phyloP scores from a whole-genome alignment of 1,284 basidiomycete genomes.

The Tilletia horrida region DNA sequence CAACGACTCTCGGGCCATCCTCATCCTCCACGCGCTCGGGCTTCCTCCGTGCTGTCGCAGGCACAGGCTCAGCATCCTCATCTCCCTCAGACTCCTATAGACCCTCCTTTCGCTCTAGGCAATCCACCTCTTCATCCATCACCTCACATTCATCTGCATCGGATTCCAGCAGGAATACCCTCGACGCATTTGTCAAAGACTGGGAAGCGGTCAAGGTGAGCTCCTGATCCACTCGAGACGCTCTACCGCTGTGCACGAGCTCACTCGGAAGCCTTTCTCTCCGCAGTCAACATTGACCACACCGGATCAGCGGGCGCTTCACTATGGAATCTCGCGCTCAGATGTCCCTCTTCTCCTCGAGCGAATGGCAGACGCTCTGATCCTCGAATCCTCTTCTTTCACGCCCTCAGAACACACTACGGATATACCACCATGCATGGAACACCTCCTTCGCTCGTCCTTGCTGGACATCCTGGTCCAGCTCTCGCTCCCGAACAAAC shows the following conservation, averaged over 20 bases:
- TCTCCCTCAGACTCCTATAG: not conserved
- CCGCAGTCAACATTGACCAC: constrained; percentile 62
- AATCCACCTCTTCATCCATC: not conserved
- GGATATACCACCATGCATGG: constrained; percentile 66
- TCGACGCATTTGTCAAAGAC: constrained; percentile 26
- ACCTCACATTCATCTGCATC: not conserved
- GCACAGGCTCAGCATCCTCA: constrained; percentile 4
- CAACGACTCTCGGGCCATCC: not conserved
- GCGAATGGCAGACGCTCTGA: constrained; percentile 80
- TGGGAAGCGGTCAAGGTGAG: constrained; percentile 33
- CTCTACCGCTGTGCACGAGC: not conserved
- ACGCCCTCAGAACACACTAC: constrained; percentile 57
- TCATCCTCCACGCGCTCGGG: not conserved
- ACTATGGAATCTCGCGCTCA: constrained; percentile 75
- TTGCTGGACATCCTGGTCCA: constrained; percentile 45
- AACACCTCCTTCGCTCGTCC: constrained; percentile 77
- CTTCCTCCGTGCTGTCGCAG: constrained; percentile 11
- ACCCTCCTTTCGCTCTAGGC: not conserved
- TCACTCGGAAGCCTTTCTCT: not conserved
- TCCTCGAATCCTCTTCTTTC: constrained; percentile 75
- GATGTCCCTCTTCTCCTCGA: constrained; percentile 73
- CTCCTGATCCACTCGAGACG: not conserved
- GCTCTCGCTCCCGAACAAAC: constrained; percentile 45
- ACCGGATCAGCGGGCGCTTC: constrained; percentile 76
- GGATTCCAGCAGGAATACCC: not conserved